Percentiles rank a stretch among this genome's conserved stretches.
phyloP scores from a whole-genome alignment of 495 filamentous ascomycete species.

The Penicillium salamii region DNA sequence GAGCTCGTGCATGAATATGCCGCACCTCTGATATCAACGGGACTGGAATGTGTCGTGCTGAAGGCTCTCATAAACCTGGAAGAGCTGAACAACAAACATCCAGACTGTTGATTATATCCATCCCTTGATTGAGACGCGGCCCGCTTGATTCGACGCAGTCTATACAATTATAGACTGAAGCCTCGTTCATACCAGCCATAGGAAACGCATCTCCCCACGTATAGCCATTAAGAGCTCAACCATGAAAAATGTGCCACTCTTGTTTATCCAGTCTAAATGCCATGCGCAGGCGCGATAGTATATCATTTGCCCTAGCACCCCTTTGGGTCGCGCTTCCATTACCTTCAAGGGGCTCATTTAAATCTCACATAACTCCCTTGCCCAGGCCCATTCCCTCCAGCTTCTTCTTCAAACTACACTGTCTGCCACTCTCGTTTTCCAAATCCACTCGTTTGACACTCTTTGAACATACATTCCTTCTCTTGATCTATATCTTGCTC shows the following conservation, averaged over 20 bases:
- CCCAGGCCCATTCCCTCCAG: not conserved
- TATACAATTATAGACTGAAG: not conserved
- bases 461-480: constrained; percentile 13
- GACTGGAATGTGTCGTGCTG: too few species aligned
- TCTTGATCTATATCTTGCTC: constrained; percentile 6
- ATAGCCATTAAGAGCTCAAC: not conserved
- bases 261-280: not conserved
- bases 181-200: not conserved
- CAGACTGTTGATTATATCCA: not conserved
- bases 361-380: constrained; percentile 4
- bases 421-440: constrained; percentile 6
- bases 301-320: constrained; percentile 3
- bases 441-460: constrained; percentile 13
- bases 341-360: constrained; percentile 12
- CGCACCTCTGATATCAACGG: too few species aligned
- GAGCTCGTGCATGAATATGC: too few species aligned
- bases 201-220: not conserved
- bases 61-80: too few species aligned
- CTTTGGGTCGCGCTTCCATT: constrained; percentile 1
- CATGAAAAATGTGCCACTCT: not conserved
- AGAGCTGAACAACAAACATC: too few species aligned
- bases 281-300: not conserved
- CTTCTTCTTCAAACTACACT: not conserved
- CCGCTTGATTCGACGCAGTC: not conserved
- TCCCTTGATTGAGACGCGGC: constrained; percentile 11